phyloP scores from a whole-genome alignment of 148 eudicot genomes.

The Agrostemma githago region DNA sequence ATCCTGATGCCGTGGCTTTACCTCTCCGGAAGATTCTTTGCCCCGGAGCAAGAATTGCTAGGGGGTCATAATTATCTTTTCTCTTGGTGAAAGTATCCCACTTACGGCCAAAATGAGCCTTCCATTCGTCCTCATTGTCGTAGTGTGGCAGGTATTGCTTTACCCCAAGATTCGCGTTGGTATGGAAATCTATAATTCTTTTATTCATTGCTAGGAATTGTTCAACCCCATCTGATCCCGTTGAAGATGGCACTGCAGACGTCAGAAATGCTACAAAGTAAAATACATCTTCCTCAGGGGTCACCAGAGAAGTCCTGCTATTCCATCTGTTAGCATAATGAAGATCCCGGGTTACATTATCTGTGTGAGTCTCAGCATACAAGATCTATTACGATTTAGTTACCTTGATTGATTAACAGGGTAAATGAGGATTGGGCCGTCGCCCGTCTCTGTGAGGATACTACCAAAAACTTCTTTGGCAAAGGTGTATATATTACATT shows the following conservation, averaged over 20 bases:
- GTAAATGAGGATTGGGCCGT: constrained; percentile 77
- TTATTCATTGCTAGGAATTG: constrained; percentile 44
- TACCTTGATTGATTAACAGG: constrained; percentile 70
- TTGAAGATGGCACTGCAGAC: constrained; percentile 56
- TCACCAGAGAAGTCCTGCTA: constrained; percentile 62
- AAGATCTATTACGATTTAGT: background rate
- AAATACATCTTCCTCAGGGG: constrained; percentile 73
- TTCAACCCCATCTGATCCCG: constrained; percentile 46
- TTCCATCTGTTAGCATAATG: constrained; percentile 50
- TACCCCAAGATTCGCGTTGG: constrained; percentile 42
- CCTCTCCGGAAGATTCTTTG: constrained; percentile 70
- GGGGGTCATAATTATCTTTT: constrained; percentile 75
- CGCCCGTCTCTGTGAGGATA: constrained; percentile 54
- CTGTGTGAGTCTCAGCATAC: background rate
- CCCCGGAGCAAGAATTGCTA: constrained; percentile 85
- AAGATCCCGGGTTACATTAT: background rate
- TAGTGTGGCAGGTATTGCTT: constrained; percentile 80
- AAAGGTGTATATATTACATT: constrained; percentile 51
- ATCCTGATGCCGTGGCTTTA: constrained; percentile 28
- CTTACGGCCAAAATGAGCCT: constrained; percentile 58
- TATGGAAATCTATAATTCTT: constrained; percentile 54
- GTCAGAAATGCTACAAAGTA: constrained; percentile 68
- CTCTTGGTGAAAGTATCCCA: constrained; percentile 62
- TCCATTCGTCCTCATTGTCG: constrained; percentile 54
- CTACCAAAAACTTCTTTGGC: constrained; percentile 60